phyloP scores from a whole-genome alignment of 2,329 filamentous ascomycete genomes.

The Dactylonectria macrodidyma region DNA sequence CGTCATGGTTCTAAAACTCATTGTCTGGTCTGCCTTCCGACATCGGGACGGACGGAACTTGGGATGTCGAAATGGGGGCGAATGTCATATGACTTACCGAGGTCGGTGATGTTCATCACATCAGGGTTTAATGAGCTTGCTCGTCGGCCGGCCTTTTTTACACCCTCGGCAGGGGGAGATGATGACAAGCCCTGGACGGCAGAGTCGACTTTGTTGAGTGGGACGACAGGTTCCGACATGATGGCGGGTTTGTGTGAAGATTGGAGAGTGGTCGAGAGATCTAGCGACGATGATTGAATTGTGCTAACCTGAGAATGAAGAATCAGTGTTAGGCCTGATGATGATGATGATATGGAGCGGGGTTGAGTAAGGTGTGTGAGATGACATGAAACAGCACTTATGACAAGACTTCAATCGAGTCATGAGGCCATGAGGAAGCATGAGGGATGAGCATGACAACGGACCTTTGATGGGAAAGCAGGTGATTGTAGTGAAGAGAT shows the following conservation, averaged over 20 bases:
- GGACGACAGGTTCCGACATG: conserved; percentile 73
- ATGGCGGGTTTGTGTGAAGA: conserved; percentile 41
- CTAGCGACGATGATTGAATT: conserved; percentile 30
- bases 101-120: conserved; percentile 82
- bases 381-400: not conserved
- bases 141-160: conserved; percentile 73
- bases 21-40: conserved; percentile 10
- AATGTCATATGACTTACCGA: conserved; percentile 73
- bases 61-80: conserved; percentile 8
- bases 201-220: conserved; percentile 91
- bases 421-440: not conserved
- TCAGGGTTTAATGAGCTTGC: conserved; percentile 81
- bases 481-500: conserved; percentile 39
- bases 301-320: conserved; percentile 28
- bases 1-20: not conserved
- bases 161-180: conserved; percentile 74
- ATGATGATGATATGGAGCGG: not conserved
- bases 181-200: conserved; percentile 85
- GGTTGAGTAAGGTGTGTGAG: not conserved
- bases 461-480: conserved; percentile 42
- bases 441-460: conserved; percentile 18
- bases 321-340: conserved; percentile 29
- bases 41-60: conserved; percentile 27
- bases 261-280: conserved; percentile 42
- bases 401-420: not conserved